Conservation (phyloP, 2,329 filamentous ascomycete genomes). For the Exophiala bonariae region DNA sequence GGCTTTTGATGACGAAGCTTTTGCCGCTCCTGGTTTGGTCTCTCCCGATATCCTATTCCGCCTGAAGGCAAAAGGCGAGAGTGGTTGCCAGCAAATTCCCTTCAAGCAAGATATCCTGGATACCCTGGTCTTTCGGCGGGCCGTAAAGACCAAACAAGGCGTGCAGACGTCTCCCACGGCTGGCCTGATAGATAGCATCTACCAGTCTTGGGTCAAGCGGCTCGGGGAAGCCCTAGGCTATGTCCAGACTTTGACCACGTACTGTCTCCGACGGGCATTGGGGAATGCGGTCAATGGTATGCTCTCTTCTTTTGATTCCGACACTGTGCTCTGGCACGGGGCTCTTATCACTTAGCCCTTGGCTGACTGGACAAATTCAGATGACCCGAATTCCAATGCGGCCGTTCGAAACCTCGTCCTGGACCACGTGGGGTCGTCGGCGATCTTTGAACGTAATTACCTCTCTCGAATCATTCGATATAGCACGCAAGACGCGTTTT, state of each 20-base stretch:
- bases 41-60: slow-evolving; percentile 3
- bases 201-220: slow-evolving; percentile 6
- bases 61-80: slow-evolving; percentile 1
- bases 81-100: slow-evolving; percentile 5
- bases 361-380: neutral
- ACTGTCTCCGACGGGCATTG: slow-evolving; percentile 4
- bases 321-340: neutral
- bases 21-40: slow-evolving; percentile 3
- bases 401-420: slow-evolving; percentile 4
- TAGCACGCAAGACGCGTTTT: slow-evolving; percentile 4
- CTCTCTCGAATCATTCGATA: slow-evolving; percentile 7
- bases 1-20: slow-evolving; percentile 13
- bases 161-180: neutral
- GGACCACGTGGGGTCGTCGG: slow-evolving; percentile 3
- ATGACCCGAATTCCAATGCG: slow-evolving; percentile 5
- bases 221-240: slow-evolving; percentile 5
- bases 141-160: slow-evolving; percentile 3
- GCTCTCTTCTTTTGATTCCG: neutral
- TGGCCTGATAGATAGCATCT: slow-evolving; percentile 3
- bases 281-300: slow-evolving; percentile 6
- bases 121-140: slow-evolving; percentile 4
- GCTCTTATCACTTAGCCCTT: neutral
- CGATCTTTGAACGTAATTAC: slow-evolving; percentile 9
- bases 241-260: slow-evolving; percentile 3
- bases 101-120: slow-evolving; percentile 5